Evolutionary conservation across 2,329 filamentous ascomycete genomes (phyloP).

Genomic region (Eurotiales sp.): DNA sequence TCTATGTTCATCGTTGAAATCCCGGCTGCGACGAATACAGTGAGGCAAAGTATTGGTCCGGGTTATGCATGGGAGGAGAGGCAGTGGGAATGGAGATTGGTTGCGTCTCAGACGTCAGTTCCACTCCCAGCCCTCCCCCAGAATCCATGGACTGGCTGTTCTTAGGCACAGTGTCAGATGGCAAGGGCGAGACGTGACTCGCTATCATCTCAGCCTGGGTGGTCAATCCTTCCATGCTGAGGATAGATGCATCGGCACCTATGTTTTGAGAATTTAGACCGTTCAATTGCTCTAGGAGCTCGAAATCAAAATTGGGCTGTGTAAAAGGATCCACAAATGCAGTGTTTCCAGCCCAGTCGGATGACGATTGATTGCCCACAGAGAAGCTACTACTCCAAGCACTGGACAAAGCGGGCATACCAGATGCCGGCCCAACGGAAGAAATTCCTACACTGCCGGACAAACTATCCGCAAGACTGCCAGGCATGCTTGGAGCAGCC

Average conservation of each 20-base stretch:
- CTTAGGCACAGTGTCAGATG: not conserved
- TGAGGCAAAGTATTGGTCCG: slow-evolving; percentile 5
- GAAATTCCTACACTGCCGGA: slow-evolving; percentile 30
- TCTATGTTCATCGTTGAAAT: slow-evolving; percentile 1
- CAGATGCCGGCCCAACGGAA: slow-evolving; percentile 23
- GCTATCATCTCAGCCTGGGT: not conserved
- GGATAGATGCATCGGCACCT: slow-evolving; percentile 16
- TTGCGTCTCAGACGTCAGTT: slow-evolving; percentile 8
- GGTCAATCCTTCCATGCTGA: not conserved
- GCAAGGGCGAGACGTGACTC: not conserved
- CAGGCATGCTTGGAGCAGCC: slow-evolving; percentile 32
- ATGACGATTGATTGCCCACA: slow-evolving; percentile 28
- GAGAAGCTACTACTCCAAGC: slow-evolving; percentile 33
- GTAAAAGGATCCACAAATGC: slow-evolving; percentile 30
- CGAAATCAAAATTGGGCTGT: slow-evolving; percentile 37
- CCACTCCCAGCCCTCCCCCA: not conserved
- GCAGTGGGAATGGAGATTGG: slow-evolving; percentile 11
- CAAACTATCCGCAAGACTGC: slow-evolving; percentile 33
- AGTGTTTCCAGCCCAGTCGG: slow-evolving; percentile 27
- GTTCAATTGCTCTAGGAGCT: slow-evolving; percentile 35
- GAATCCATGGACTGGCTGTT: not conserved
- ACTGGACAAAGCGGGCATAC: slow-evolving; percentile 22
- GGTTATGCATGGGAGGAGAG: not conserved
- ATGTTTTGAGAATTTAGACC: slow-evolving; percentile 30
- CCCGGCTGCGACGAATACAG: slow-evolving; percentile 2